These are phyloP conservation scores for Heritiera fomes DNA, from an alignment of 345 rosid species.

Conservation along the genomic window DNA sequence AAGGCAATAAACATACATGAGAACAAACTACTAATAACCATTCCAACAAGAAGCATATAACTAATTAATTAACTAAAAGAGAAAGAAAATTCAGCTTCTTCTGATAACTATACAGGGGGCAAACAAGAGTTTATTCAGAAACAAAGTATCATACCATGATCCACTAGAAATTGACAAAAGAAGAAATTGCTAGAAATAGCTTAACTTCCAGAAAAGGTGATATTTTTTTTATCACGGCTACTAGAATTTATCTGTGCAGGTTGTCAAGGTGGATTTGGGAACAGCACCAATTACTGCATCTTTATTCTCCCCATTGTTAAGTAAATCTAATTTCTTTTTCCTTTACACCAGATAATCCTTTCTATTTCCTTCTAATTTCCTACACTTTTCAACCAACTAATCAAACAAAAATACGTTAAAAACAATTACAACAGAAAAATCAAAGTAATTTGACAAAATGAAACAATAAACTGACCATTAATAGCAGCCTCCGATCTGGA, in stretches of 20 bases:
- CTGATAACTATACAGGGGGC: background rate
- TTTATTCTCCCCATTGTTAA: slow-evolving; percentile 61
- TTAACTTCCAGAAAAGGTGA: background rate
- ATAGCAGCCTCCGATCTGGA: slow-evolving; percentile 27
- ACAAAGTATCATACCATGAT: background rate
- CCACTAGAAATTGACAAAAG: background rate
- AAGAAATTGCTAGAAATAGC: background rate
- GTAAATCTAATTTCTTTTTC: background rate
- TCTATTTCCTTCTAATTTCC: background rate
- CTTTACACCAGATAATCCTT: background rate
- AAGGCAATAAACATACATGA: background rate
- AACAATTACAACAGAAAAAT: background rate
- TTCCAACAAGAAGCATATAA: background rate
- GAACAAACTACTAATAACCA: background rate
- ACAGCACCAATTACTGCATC: slow-evolving; percentile 75
- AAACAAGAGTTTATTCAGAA: background rate
- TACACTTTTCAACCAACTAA: background rate
- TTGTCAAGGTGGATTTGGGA: slow-evolving; percentile 60
- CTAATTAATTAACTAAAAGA: background rate
- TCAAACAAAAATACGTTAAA: background rate
- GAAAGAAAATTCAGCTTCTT: background rate
- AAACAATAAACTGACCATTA: slow-evolving; percentile 22
- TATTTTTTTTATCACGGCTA: slow-evolving; percentile 30
- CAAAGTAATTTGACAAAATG: background rate
- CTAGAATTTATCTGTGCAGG: slow-evolving; percentile 62